Percentiles rank a stretch among this genome's conserved stretches.
phyloP scores from a whole-genome alignment of 495 filamentous ascomycete genomes.

The Emericellopsis terricola region DNA sequence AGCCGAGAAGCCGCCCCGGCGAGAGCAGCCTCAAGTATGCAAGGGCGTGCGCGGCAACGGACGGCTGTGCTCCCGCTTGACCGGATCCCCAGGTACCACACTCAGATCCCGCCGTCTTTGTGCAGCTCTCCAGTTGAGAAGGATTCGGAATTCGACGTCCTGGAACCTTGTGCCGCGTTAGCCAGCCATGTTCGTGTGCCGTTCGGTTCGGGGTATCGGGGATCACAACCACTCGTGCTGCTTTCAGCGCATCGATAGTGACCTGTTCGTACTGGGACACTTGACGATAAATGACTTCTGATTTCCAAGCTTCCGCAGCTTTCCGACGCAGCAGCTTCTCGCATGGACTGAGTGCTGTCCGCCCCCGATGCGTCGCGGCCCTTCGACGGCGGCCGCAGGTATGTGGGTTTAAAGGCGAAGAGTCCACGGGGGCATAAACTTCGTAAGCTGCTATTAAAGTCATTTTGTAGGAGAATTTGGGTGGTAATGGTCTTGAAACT shows the following conservation, averaged over 20 bases:
- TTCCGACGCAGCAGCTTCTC: not conserved
- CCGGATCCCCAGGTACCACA: too few species aligned
- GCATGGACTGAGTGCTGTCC: not conserved
- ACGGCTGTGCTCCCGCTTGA: too few species aligned
- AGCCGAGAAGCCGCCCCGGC: too few species aligned
- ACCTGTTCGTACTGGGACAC: not conserved
- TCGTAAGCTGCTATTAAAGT: not conserved
- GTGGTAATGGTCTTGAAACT: not conserved
- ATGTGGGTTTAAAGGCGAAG: not conserved
- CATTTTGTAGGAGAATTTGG: not conserved
- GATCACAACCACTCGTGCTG: not conserved
- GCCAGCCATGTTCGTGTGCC: too few species aligned
- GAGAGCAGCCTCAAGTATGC: too few species aligned
- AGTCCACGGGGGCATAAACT: not conserved
- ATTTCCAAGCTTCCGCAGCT: not conserved
- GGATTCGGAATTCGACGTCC: too few species aligned
- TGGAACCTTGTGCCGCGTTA: too few species aligned
- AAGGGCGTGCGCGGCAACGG: too few species aligned
- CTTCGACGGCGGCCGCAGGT: not conserved
- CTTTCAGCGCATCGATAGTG: not conserved
- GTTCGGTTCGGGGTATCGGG: too few species aligned
- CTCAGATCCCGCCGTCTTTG: too few species aligned
- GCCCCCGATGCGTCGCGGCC: not conserved
- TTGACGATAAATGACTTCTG: not conserved
- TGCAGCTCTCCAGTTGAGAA: too few species aligned